phyloP scores from a whole-genome alignment of 2,329 filamentous ascomycete species.

The Trichoderma endophyticum region DNA sequence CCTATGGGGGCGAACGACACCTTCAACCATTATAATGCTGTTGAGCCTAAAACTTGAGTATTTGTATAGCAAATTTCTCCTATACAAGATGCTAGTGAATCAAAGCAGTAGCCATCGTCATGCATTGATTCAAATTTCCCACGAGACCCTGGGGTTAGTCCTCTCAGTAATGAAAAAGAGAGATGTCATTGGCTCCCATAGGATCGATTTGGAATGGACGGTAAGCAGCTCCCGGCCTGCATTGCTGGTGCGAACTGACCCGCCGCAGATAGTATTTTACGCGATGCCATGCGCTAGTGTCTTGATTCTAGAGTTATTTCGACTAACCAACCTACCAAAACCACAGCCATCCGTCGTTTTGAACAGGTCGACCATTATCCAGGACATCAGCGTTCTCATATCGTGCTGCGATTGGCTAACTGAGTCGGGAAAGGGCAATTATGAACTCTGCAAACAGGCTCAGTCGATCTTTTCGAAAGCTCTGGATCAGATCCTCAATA shows the following conservation, averaged over 20 bases:
- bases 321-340: neutral
- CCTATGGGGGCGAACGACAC: neutral
- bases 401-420: neutral
- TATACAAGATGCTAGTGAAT: neutral
- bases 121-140: neutral
- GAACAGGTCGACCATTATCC: neutral
- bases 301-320: neutral
- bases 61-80: neutral
- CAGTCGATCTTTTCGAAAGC: neutral
- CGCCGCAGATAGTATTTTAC: neutral
- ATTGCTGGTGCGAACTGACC: neutral
- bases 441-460: neutral
- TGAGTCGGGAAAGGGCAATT: neutral
- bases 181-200: neutral
- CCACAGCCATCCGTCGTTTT: neutral
- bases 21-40: neutral
- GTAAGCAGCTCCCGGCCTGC: neutral
- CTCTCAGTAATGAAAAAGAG: neutral
- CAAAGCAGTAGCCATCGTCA: neutral
- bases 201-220: neutral
- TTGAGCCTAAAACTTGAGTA: neutral
- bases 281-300: neutral
- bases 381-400: neutral
- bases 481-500: constrained; percentile 1
- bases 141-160: neutral